Conservation (phyloP, 257 asterid genomes). For the Solanum neorickii region DNA sequence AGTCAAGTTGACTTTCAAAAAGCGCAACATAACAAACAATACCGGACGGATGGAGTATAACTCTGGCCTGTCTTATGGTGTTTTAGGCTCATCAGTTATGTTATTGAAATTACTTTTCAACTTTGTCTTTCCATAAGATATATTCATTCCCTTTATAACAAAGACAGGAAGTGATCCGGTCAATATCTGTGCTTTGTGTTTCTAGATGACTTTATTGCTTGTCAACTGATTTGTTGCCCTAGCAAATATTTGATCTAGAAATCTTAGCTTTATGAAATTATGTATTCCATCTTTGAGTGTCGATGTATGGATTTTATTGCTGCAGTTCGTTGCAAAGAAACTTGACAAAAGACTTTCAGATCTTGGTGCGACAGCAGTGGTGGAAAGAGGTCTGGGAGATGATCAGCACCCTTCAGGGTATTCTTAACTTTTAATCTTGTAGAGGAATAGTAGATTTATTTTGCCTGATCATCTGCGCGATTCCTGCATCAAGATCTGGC, state of each 20-base stretch:
- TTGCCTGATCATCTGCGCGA: not conserved
- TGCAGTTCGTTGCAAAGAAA: slow-evolving; percentile 97
- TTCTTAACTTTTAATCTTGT: not conserved
- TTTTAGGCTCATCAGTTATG: not conserved
- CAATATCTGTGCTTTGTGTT: not conserved
- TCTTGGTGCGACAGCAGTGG: slow-evolving; percentile 62
- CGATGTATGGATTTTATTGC: slow-evolving; percentile 1
- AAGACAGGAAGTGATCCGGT: not conserved
- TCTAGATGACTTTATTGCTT: not conserved
- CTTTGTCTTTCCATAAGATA: not conserved
- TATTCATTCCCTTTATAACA: not conserved
- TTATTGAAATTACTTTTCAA: not conserved
- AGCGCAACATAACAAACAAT: too few species aligned
- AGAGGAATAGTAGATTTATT: not conserved
- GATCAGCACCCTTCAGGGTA: slow-evolving; percentile 98
- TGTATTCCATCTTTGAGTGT: not conserved
- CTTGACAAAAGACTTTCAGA: slow-evolving; percentile 77
- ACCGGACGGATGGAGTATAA: not conserved
- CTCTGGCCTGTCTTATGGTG: not conserved
- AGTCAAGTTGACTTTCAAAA: too few species aligned
- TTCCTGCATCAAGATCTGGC: not conserved
- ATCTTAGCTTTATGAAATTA: not conserved
- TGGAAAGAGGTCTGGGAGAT: slow-evolving; percentile 94
- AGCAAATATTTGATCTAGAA: not conserved
- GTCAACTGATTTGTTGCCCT: not conserved